Percentiles rank a stretch among this genome's conserved stretches.
Conservation (phyloP, 116 monocot species). For the Dioscorea cayenensis region DNA sequence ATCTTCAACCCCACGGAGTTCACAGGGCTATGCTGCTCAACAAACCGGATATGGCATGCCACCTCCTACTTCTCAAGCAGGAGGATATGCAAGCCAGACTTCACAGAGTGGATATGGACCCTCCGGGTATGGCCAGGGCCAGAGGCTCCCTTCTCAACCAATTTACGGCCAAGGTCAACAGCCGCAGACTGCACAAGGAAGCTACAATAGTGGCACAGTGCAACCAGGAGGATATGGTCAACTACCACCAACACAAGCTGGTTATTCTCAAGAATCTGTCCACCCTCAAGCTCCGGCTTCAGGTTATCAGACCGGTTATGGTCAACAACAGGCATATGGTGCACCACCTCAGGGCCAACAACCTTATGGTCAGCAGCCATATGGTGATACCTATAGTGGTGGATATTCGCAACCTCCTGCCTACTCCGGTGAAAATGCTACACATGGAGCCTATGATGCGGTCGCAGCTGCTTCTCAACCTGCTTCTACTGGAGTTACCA, state of each 20-base stretch:
- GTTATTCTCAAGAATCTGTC: conserved; percentile 15
- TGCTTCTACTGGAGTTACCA: conserved; percentile 15
- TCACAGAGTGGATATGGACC: conserved; percentile 34
- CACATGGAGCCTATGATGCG: conserved; percentile 20
- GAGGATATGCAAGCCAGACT: conserved; percentile 41
- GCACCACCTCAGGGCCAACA: conserved; percentile 18
- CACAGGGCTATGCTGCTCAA: conserved; percentile 31
- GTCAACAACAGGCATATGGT: conserved; percentile 27
- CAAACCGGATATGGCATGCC: conserved; percentile 39
- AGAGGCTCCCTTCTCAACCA: conserved; percentile 30
- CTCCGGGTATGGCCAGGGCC: conserved; percentile 28
- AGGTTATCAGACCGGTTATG: conserved; percentile 24
- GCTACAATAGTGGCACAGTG: conserved; percentile 11
- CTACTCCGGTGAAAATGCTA: conserved; percentile 12
- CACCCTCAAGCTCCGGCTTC: conserved; percentile 8
- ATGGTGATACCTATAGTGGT: conserved; percentile 16
- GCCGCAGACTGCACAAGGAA: conserved; percentile 11
- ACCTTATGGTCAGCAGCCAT: conserved; percentile 21
- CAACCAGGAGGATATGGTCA: conserved; percentile 32
- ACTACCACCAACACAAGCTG: conserved; percentile 19
- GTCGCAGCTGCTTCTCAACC: conserved; percentile 5
- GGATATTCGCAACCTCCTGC: conserved; percentile 24
- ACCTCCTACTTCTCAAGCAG: conserved; percentile 34
- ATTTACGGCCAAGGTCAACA: conserved; percentile 32
- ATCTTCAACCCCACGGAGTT: conserved; percentile 23